Evolutionary conservation across 495 filamentous ascomycete species (phyloP).

Genomic region (Trypethelium eluteriae): DNA sequence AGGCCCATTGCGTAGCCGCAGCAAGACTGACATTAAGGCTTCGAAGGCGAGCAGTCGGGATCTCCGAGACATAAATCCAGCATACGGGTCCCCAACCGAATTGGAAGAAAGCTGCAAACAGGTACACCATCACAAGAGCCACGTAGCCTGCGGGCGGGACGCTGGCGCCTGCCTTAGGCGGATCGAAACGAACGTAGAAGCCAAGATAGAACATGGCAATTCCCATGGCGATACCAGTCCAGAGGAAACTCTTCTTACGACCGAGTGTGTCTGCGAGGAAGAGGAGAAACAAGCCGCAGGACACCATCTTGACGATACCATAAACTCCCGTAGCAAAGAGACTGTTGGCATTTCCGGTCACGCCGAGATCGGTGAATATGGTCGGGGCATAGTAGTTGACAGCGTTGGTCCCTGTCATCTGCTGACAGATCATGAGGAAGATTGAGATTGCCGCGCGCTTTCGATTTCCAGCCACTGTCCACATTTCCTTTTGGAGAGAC

Average conservation of each 20-base stretch:
- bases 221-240: constrained; percentile 62
- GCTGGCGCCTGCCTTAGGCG: constrained; percentile 43
- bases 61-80: constrained; percentile 37
- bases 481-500: constrained; percentile 18
- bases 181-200: constrained; percentile 65
- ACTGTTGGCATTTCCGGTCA: constrained; percentile 42
- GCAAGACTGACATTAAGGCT: constrained; percentile 31
- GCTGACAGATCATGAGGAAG: constrained; percentile 34
- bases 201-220: constrained; percentile 75
- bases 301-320: constrained; percentile 52
- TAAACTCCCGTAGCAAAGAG: constrained; percentile 60
- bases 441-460: constrained; percentile 25
- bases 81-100: constrained; percentile 47
- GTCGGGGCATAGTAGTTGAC: constrained; percentile 55
- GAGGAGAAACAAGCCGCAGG: constrained; percentile 54
- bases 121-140: constrained; percentile 33
- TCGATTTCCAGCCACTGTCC: constrained; percentile 17
- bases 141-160: constrained; percentile 28
- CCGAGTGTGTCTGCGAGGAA: constrained; percentile 68
- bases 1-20: constrained; percentile 37
- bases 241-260: constrained; percentile 61
- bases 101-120: constrained; percentile 33
- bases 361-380: constrained; percentile 56
- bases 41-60: constrained; percentile 29
- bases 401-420: constrained; percentile 31